Conservation (phyloP, 1,284 basidiomycete genomes). For the Cerrena zonata region DNA sequence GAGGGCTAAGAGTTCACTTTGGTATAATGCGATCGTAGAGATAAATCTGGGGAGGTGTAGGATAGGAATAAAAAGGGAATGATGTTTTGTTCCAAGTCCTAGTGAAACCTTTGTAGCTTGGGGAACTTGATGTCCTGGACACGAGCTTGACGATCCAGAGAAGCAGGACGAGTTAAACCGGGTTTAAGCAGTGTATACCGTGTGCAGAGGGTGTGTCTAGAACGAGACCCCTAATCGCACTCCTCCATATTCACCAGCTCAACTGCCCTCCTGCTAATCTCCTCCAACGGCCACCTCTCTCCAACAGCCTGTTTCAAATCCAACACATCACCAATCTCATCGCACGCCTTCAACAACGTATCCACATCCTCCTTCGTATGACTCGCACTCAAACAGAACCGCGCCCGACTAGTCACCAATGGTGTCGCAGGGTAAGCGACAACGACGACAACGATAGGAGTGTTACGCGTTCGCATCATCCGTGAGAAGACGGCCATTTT, state of each 20-base stretch:
- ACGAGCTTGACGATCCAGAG: too few relatives aligned
- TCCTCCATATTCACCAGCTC: conserved; percentile 63
- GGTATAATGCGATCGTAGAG: too few relatives aligned
- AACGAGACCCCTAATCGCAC: too few relatives aligned
- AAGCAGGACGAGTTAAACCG: too few relatives aligned
- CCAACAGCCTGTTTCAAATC: conserved; percentile 77
- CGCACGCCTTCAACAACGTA: conserved; percentile 78
- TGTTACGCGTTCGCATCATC: conserved; percentile 79
- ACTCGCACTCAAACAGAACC: conserved; percentile 91
- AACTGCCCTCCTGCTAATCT: conserved; percentile 69
- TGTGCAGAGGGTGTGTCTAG: too few relatives aligned
- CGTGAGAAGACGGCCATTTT: conserved; percentile 87
- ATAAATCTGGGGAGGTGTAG: too few relatives aligned
- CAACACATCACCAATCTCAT: conserved; percentile 86
- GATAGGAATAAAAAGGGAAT: too few relatives aligned
- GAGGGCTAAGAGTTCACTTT: too few relatives aligned
- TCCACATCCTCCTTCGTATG: conserved; percentile 98
- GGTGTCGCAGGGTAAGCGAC: conserved; percentile 92
- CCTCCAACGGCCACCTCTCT: conserved; percentile 79
- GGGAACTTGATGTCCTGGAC: too few relatives aligned
- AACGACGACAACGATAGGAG: conserved; percentile 83
- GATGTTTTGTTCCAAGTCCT: too few relatives aligned
- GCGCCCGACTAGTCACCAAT: conserved; percentile 81
- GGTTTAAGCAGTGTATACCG: too few relatives aligned
- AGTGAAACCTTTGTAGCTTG: too few relatives aligned